Conservation (phyloP, 1,284 basidiomycete genomes). For the Microbotryum silenes-acaulis region DNA sequence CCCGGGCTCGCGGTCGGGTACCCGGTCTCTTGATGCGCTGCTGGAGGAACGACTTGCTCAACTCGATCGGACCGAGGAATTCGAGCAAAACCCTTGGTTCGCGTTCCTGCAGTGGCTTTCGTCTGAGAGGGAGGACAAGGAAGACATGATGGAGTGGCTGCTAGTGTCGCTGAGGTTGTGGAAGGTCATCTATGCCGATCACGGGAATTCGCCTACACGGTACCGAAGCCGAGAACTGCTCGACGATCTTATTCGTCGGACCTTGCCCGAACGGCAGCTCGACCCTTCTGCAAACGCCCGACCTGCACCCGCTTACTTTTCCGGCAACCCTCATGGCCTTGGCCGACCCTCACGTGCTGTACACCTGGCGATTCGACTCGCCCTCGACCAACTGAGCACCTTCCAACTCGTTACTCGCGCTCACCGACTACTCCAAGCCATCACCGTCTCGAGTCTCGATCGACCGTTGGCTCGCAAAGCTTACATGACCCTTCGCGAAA, state of each 20-base stretch:
- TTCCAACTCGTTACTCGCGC: slow-evolving; percentile 11
- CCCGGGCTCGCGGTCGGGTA: neutral
- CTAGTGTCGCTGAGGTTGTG: slow-evolving; percentile 10
- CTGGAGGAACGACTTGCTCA: slow-evolving; percentile 12
- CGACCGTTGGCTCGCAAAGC: slow-evolving; percentile 7
- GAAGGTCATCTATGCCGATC: slow-evolving; percentile 5
- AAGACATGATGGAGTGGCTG: neutral
- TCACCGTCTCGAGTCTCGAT: slow-evolving; percentile 7
- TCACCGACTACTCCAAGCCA: slow-evolving; percentile 9
- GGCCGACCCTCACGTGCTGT: neutral
- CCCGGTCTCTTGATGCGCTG: slow-evolving; percentile 13
- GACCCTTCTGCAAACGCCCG: neutral
- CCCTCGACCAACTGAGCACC: slow-evolving; percentile 1
- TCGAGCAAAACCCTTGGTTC: slow-evolving; percentile 5
- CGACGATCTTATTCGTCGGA: neutral
- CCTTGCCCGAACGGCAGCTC: neutral
- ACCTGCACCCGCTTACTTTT: neutral
- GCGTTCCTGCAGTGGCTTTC: slow-evolving; percentile 20
- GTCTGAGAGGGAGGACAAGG: neutral
- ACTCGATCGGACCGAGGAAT: slow-evolving; percentile 13
- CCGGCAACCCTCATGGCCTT: neutral
- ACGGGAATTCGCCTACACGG: neutral
- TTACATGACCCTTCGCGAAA: slow-evolving; percentile 6
- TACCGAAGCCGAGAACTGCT: slow-evolving; percentile 8
- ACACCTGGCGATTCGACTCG: slow-evolving; percentile 5